Base-by-base conservation (phyloP, 2,329 filamentous ascomycete genomes). In the Hypoxylon rubiginosum region DNA sequence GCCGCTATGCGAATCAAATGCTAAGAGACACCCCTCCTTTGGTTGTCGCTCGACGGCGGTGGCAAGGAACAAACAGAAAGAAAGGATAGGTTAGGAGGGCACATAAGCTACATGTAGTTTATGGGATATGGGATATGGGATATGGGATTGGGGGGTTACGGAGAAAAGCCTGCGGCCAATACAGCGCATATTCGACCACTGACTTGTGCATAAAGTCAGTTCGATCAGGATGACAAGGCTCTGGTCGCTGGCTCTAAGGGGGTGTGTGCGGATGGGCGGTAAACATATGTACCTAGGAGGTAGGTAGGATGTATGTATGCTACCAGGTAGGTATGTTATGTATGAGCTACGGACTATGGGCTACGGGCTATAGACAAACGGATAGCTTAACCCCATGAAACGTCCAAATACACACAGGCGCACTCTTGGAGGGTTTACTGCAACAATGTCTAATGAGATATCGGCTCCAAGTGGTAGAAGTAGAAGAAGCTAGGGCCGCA, bases 371-470 rank as follows among this genome's bases (percentile, higher is more conserved):
- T 53, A 50, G 61, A 65, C 57, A 64, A 49, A 65, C 68, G 67
- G 68, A 51, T 69, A 68, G 56, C 60, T 56, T 53, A 64, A 62
- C 66, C 70, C 70, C 66, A 78, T 79, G 78, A 79, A 79, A 79
- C 77, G 75, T 52, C 58, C 57, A 69, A 64, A 64, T 73, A 72
- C 72, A 71, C 70, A 70, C 65, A 69, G 69, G 69, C 68, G 73
- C 70, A 58, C 70, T 70, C 69, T 65, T 62, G 19, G 58, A 69
- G 55, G 65, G 41, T 67, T 62, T 64, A 59, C 57, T 67, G 67
- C 65, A 62, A 68, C 68, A 67, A 66, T 67, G 68, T 72, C 64
- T 66, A 68, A 67, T 63, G 64, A 69, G 60, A 70, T 68, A 66
- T 66, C 63, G 62, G 63, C 60, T 66, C 56, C 55, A 58, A 70